Evolutionary conservation across 306 rosid species (phyloP), one percentile per base, ranked within the genome.

Genomic region (Ziziphus jujuba): DNA sequence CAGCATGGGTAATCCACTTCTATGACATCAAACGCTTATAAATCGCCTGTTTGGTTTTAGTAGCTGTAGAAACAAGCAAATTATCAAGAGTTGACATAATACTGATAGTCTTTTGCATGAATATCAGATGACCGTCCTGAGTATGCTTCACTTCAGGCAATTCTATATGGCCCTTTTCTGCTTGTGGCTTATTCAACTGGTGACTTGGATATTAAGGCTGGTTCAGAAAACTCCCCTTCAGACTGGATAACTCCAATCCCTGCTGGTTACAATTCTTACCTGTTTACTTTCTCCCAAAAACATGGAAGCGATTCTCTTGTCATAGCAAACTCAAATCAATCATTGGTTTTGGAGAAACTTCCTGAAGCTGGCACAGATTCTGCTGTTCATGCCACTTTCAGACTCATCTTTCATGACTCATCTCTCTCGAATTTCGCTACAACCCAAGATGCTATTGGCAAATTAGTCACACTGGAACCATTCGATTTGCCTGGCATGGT

Each of bases 91-190:
- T 77, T 77, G 69, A 76, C 28, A 20, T n/a, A n/a, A n/a, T 28
- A 28, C 33, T 28, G 33, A 49, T 14, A 11, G n/a, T 75, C 60
- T 79, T 48, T 72, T 56, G 45, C 61, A 56, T 54, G 12, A 60
- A 80, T 76, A 28, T 66, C 95, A 95, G 99, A 95, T 77, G 96
- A 91, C 57, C 82, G 96, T 62, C 65, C 86, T 21, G 78, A 81
- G 71, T 84, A 59, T 69, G 81, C 87, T 64, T 80, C 90, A 24
- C n/a, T 87, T 60, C 83, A 85, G 57, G 96, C 96, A 35, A 87
- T 87, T 75, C 90, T 89, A 2, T 89, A 80, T 51, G 98, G 98
- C 31, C 96, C 95, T 0, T 84, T 81, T 79, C 90, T 91, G 59
- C 96, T 89, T 8, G 90, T 82, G 0, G 96, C 86, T 57, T 85